A percentile compares a stretch with the other conserved stretches of the same genome.
Conservation (phyloP, 768 basidiomycete species). For the Mycena belliarum region DNA sequence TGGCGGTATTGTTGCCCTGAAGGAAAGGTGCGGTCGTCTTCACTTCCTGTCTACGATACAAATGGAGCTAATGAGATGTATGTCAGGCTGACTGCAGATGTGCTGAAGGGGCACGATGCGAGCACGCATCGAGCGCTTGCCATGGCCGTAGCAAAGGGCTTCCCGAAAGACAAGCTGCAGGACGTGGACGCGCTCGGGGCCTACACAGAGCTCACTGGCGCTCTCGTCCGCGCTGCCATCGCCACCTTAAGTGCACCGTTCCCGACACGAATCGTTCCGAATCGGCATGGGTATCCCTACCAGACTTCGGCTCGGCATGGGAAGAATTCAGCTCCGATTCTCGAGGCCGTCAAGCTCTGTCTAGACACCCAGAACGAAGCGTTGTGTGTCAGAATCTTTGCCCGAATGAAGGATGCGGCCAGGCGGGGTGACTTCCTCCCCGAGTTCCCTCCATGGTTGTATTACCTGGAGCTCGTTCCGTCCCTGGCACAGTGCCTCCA, state of each 20-base stretch:
- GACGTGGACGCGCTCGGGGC: not conserved
- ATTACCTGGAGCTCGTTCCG: constrained; percentile 12
- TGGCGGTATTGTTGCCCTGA: constrained; percentile 6
- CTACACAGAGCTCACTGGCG: not conserved
- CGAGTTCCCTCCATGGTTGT: constrained; percentile 12
- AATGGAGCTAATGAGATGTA: not conserved
- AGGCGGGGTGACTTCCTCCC: not conserved
- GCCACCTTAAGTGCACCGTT: not conserved
- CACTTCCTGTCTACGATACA: not conserved
- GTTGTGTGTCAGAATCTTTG: constrained; percentile 2
- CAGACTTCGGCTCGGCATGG: not conserved
- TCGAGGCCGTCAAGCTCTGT: constrained; percentile 13
- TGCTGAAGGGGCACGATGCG: constrained; percentile 5
- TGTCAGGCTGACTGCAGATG: constrained; percentile 4
- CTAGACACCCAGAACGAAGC: not conserved
- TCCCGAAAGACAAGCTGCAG: not conserved
- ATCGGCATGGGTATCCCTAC: not conserved
- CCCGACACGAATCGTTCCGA: constrained; percentile 7
- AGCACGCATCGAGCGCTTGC: not conserved
- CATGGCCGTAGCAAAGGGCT: not conserved
- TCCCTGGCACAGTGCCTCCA: not conserved
- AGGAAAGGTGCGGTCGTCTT: not conserved
- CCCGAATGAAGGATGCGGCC: constrained; percentile 10
- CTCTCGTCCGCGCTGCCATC: not conserved
- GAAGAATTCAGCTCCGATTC: not conserved